These are phyloP conservation scores for Scenedesmus sp. DNA, from an alignment of 163 green algal species.

Conservation along the genomic window DNA sequence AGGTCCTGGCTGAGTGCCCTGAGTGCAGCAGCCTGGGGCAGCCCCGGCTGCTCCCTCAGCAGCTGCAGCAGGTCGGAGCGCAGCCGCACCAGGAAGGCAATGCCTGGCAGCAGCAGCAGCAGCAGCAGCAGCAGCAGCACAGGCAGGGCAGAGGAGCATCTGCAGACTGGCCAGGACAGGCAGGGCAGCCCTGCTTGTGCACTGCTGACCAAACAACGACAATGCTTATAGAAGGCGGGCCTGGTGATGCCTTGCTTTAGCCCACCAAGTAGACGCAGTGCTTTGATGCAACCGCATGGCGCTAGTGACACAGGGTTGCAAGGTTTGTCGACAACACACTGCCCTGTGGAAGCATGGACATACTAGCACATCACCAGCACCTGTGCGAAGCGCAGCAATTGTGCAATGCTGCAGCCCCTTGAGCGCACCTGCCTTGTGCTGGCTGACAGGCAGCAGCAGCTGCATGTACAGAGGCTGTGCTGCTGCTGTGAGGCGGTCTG, in stretches of 20 bases:
- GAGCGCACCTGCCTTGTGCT: conserved; percentile 31
- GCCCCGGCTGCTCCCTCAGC: conserved; percentile 1
- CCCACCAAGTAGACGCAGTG: too few species aligned
- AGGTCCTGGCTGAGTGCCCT: conserved; percentile 36
- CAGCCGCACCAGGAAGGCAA: conserved; percentile 42
- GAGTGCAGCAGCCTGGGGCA: conserved; percentile 16
- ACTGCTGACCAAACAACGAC: not conserved
- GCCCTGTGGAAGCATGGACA: too few species aligned
- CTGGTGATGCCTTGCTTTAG: too few species aligned
- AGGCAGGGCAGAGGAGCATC: too few species aligned
- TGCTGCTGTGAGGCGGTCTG: conserved; percentile 18
- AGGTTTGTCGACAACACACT: too few species aligned
- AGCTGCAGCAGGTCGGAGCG: conserved; percentile 40
- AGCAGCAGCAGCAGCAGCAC: not conserved
- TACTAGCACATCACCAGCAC: too few species aligned
- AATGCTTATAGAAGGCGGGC: too few species aligned
- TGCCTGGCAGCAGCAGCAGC: conserved; percentile 18
- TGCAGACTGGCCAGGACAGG: not conserved
- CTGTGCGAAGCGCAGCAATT: too few species aligned
- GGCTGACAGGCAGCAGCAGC: conserved; percentile 34
- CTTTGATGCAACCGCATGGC: too few species aligned
- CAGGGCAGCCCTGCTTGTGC: not conserved
- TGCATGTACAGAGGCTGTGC: conserved; percentile 45
- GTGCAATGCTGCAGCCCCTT: not conserved
- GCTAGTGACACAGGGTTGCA: too few species aligned